These are phyloP conservation scores for Luzula sylvatica DNA, from an alignment of 176 grass and related monocot genomes.

Conservation along the genomic window DNA sequence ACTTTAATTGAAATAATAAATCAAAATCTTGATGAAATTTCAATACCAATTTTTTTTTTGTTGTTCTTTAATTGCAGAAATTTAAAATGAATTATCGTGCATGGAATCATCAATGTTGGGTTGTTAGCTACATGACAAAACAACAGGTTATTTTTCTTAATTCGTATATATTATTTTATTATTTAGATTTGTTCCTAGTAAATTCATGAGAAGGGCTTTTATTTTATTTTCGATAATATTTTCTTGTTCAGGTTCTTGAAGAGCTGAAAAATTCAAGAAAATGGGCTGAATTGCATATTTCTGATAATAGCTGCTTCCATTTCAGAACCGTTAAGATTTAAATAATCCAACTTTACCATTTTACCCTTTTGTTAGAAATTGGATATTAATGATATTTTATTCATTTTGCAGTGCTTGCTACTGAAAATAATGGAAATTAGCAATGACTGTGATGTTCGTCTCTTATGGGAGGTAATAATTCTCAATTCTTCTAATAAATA, in stretches of 20 bases:
- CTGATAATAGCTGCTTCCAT: conserved; percentile 90
- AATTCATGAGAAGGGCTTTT: background rate
- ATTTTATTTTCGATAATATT: conserved; percentile 6
- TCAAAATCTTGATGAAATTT: conserved; percentile 7
- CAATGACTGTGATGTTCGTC: conserved; percentile 25
- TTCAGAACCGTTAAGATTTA: conserved; percentile 48
- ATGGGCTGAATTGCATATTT: conserved; percentile 75
- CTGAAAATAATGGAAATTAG: conserved; percentile 31
- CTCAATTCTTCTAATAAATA: conserved; percentile 3
- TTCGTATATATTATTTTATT: background rate
- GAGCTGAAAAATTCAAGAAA: conserved; percentile 57
- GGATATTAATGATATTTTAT: background rate
- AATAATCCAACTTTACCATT: background rate
- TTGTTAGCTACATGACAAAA: conserved; percentile 69
- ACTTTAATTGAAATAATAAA: background rate
- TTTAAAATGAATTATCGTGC: conserved; percentile 98
- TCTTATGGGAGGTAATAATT: conserved; percentile 42
- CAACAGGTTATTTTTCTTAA: conserved; percentile 37
- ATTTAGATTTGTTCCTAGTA: too few species aligned
- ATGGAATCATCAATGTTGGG: conserved; percentile 83
- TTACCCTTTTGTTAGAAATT: conserved; percentile 6
- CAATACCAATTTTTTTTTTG: background rate
- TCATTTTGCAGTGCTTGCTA: conserved; percentile 44
- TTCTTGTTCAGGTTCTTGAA: conserved; percentile 44
- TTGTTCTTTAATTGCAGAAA: conserved; percentile 50